Base-by-base conservation (phyloP, 179 eudicot genomes). In the Gypsophila paniculata region DNA sequence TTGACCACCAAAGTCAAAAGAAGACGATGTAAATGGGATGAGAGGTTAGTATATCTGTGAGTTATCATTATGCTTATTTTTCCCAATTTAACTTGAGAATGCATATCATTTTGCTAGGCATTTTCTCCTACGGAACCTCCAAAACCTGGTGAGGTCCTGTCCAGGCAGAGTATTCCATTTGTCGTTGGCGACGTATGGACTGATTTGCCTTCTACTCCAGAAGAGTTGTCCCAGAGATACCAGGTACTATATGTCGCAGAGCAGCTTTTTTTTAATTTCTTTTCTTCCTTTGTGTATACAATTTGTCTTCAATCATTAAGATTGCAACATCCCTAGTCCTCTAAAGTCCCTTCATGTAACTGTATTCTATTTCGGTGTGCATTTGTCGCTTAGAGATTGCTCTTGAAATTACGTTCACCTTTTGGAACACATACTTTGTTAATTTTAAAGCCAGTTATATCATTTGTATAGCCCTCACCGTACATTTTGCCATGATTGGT, bases 51-150 rank as follows among this genome's bases (percentile, higher is more conserved):
- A 34, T 22, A 49, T 36, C 13, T 34, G 42, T 22, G 54, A 48
- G 70, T 65, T 58, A 0, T 38, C 52, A 26, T 25, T 39, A 13
- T 21, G 13, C 64, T 17, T 59, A 48, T 64, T 6, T 48, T 58
- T 52, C 58, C 54, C 44, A 1, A 36, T 26, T 58, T 61, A 65
- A 71, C 55, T 51, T 54, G 26, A 66, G 69, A 55, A 44, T 58
- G 54, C 49, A 46, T 49, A 61, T 75, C 58, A 51, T 66, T 60
- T 70, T 19, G 13, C 63, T 75, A 94, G 99, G 97, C 93, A 57
- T 94, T 82, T 84, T 89, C 95, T 74, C 99, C 99, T 71, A 84
- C 75, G 69, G 99, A 94, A 29, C 85, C 88, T 25, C 82, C 76
- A n/a, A 94, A 91, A 80, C 75, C 95, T 6, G 99, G 99, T 12